Evolutionary conservation across 2,329 filamentous ascomycete genomes (phyloP).

Genomic region (Pyrenophora teres): DNA sequence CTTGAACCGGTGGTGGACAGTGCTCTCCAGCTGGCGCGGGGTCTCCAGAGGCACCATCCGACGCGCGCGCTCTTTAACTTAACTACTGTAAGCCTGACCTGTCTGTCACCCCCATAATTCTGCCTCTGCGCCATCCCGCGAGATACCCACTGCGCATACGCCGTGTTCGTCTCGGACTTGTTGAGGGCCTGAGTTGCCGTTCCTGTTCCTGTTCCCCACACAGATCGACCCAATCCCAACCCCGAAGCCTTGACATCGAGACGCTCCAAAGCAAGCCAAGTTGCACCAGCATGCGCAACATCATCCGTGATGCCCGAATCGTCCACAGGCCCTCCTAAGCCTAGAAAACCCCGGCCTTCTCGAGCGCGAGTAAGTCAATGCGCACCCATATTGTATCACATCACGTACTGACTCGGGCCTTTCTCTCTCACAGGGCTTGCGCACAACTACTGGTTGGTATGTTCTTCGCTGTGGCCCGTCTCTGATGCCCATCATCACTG

Average conservation of each 20-base stretch:
- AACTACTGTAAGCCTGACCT: background rate
- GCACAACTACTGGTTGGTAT: slow-evolving; percentile 53
- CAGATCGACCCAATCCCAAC: slow-evolving; percentile 16
- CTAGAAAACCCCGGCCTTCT: slow-evolving; percentile 48
- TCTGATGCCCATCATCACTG: background rate
- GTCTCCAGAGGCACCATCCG: slow-evolving; percentile 4
- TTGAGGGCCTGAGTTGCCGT: slow-evolving; percentile 5
- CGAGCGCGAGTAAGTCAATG: slow-evolving; percentile 39
- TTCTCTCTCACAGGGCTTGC: slow-evolving; percentile 38
- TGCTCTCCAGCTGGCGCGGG: slow-evolving; percentile 11
- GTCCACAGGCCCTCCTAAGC: slow-evolving; percentile 34
- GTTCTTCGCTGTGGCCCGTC: slow-evolving; percentile 16
- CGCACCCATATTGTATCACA: background rate
- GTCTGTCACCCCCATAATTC: slow-evolving; percentile 1
- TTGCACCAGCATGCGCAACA: slow-evolving; percentile 28
- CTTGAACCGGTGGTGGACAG: slow-evolving; percentile 5
- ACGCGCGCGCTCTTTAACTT: background rate
- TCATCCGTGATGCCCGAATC: slow-evolving; percentile 32
- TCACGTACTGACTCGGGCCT: slow-evolving; percentile 1
- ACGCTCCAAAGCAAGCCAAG: slow-evolving; percentile 37
- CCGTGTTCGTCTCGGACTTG: slow-evolving; percentile 9
- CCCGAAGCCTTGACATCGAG: slow-evolving; percentile 21
- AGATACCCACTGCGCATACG: slow-evolving; percentile 1
- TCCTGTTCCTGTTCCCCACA: slow-evolving; percentile 13
- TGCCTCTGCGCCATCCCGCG: background rate